Evolutionary conservation across 441 rosid genomes (phyloP).

Genomic region (Euphorbia corollata): DNA sequence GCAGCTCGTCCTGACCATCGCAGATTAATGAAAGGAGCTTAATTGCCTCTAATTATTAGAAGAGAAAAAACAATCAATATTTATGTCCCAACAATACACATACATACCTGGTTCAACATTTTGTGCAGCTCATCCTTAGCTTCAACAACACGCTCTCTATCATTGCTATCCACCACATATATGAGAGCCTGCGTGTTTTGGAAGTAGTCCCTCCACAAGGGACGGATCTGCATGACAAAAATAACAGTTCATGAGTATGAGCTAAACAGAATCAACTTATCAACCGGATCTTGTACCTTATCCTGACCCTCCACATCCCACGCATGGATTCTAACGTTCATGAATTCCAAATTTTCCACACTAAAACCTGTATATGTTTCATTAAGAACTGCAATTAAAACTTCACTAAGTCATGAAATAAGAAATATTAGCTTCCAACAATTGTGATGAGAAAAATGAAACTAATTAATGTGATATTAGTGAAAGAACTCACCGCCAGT

Average conservation of each 20-base stretch:
- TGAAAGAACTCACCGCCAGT: constrained; percentile 34
- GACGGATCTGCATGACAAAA: constrained; percentile 54
- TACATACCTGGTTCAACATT: constrained; percentile 79
- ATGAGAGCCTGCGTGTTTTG: constrained; percentile 82
- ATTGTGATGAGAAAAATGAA: no score
- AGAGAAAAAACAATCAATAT: no score
- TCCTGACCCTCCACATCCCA: constrained; percentile 97
- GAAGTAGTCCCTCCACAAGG: constrained; percentile 83
- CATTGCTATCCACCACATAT: constrained; percentile 81
- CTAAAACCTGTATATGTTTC: constrained; percentile 44
- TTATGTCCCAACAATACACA: constrained; percentile 11
- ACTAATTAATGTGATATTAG: no score
- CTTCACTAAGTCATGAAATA: constrained; percentile 55
- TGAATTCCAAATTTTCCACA: constrained; percentile 79
- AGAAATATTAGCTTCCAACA: no score
- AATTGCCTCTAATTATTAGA: constrained; percentile 16
- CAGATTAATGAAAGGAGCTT: no score
- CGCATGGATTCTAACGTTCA: constrained; percentile 76
- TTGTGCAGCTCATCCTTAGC: constrained; percentile 82
- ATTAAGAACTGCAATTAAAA: not conserved
- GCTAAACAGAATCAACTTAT: not conserved
- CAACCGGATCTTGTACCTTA: constrained; percentile 36
- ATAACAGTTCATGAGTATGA: not conserved
- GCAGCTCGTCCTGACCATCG: constrained; percentile 50
- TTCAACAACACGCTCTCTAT: constrained; percentile 74